Base-by-base conservation (phyloP, 129 eudicot species). In the Rutidosis leptorrhynchoides region DNA sequence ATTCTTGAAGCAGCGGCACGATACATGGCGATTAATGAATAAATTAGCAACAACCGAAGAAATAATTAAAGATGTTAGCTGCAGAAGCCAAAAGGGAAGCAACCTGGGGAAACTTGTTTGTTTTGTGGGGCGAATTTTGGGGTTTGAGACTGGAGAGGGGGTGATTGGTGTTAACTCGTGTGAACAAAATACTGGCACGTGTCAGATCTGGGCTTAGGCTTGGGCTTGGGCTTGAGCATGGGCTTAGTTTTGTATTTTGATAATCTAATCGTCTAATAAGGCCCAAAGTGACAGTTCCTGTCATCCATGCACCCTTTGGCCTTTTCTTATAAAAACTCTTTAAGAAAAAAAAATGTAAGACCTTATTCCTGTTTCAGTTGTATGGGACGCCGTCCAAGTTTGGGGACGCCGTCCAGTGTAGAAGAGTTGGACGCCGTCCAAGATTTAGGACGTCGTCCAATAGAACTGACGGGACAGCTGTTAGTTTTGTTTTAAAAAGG, bases 1-100 rank as follows among this genome's bases (percentile, higher is more conserved):
- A 92, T 80, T 37, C 95, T 87, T 28, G 97, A 87, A 62, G 84
- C 82, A 37, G 88, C 84, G 7, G 83, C 77, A 62, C 95, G 79
- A 42, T 88, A 92, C 98, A 92, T 92, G 71, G 71, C 32, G 48
- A 58, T 30, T 25, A 21, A 58, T 48, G 54, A 48, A 40, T 40
- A 40, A 40, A 40, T 40, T 40, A 40, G 0, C 46, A 40, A 11
- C 46, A 11, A 40, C 12, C 5, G 46, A 40, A 40, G 16, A 40
- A 40, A 40, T 16, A 40, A 40, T 12, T 7, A 2, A 42, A 3
- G 53, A 53, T 27, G 35, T 43, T 27, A 64, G 72, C 62, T 62
- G 69, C 25, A 43, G 61, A 57, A 65, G 60, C 21, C n/a, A 26
- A 12, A 40, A 40, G 12, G 0, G 0, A 40, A 40, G 12, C 45